These are phyloP conservation scores for Trichophyton mentagrophytes DNA, from an alignment of 2,329 filamentous ascomycete genomes.

Conservation along the genomic window DNA sequence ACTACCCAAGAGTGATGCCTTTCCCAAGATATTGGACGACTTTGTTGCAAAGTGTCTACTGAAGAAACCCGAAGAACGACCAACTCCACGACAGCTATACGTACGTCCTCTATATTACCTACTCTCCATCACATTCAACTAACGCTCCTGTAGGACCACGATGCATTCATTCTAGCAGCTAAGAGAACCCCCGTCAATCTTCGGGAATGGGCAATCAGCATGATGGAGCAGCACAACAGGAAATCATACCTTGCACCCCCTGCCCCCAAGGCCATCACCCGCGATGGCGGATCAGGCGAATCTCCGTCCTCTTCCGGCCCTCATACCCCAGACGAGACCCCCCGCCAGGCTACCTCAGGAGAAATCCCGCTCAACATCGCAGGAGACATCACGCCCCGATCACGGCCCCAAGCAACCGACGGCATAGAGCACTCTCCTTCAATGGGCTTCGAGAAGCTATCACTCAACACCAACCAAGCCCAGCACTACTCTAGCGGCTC, in stretches of 20 bases:
- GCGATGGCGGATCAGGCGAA: constrained; percentile 41
- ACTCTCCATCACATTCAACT: neutral
- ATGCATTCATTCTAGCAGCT: constrained; percentile 88
- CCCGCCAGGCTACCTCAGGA: constrained; percentile 48
- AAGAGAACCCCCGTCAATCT: constrained; percentile 93
- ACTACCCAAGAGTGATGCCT: constrained; percentile 92
- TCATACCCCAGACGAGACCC: constrained; percentile 28
- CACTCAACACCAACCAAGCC: constrained; percentile 17
- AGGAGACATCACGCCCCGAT: constrained; percentile 14
- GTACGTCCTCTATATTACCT: constrained; percentile 43
- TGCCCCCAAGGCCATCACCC: constrained; percentile 61
- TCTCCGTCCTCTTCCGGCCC: constrained; percentile 35
- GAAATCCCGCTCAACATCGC: constrained; percentile 51
- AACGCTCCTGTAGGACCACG: constrained; percentile 53
- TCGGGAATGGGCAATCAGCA: constrained; percentile 78
- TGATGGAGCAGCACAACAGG: constrained; percentile 91
- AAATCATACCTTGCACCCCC: constrained; percentile 85
- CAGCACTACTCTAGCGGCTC: constrained; percentile 3
- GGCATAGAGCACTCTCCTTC: constrained; percentile 19
- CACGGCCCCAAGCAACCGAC: neutral
- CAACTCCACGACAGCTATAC: constrained; percentile 85
- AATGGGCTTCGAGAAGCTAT: constrained; percentile 33
- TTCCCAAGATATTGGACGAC: constrained; percentile 86
- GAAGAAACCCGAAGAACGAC: constrained; percentile 77
- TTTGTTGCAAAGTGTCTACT: constrained; percentile 93